Evolutionary conservation across 208 protist species (phyloP).

Genomic region (Crithidia expoeki): DNA sequence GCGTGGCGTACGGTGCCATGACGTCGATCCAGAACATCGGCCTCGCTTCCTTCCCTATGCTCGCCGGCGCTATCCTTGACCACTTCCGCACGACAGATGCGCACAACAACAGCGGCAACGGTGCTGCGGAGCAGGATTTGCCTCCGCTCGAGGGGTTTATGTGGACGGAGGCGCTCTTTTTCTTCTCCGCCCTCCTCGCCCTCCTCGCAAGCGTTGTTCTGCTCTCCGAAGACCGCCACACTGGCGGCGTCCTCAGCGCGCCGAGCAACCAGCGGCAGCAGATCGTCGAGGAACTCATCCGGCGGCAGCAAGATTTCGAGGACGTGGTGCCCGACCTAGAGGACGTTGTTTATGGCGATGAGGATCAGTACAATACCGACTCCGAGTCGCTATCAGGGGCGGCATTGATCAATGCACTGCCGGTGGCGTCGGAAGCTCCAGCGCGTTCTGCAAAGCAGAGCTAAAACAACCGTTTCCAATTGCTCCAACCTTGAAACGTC

Average conservation of each 20-base stretch:
- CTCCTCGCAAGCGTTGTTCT: conserved; percentile 57
- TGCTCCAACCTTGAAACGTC: no score
- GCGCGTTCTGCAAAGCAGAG: neutral
- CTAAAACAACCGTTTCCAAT: no score
- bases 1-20: conserved; percentile 91
- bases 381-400: conserved; percentile 4
- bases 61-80: conserved; percentile 73
- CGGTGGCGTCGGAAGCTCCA: neutral
- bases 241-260: conserved; percentile 56
- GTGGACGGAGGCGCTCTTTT: conserved; percentile 65
- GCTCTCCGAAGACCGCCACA: conserved; percentile 49
- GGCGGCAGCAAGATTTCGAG: conserved; percentile 29
- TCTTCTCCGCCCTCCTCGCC: conserved; percentile 42
- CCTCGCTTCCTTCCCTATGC: conserved; percentile 71
- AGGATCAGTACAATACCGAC: neutral
- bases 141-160: conserved; percentile 67
- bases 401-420: conserved; percentile 11
- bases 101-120: conserved; percentile 13
- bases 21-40: conserved; percentile 91
- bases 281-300: conserved; percentile 32
- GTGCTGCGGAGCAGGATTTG: conserved; percentile 24
- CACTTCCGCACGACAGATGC: conserved; percentile 28
- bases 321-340: conserved; percentile 28
- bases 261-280: conserved; percentile 38
- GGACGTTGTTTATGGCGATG: conserved; percentile 17